Evolutionary conservation across 768 basidiomycete species (phyloP).

Genomic region (Tephrocybe sp.): DNA sequence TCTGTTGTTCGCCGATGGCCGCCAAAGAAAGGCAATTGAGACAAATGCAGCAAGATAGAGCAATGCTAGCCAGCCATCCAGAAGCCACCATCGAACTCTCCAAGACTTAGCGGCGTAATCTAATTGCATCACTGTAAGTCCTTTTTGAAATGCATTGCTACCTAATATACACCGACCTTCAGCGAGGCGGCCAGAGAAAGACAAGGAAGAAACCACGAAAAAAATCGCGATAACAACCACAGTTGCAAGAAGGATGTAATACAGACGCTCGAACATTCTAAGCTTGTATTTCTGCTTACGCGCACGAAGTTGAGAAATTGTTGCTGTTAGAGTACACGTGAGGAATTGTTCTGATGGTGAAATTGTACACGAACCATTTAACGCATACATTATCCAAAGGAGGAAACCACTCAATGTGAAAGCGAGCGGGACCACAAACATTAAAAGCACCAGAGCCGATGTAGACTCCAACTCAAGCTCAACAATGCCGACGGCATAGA

Average conservation of each 20-base stretch:
- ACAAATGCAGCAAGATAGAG: constrained; percentile 83
- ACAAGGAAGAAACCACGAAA: constrained; percentile 89
- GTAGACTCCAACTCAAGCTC: constrained; percentile 90
- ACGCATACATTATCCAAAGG: constrained; percentile 90
- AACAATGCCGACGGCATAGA: constrained; percentile 95
- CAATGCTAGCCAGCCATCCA: constrained; percentile 92
- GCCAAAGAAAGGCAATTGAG: constrained; percentile 87
- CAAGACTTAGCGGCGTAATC: constrained; percentile 93
- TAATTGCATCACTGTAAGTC: constrained; percentile 23
- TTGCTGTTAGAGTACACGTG: constrained; percentile 46
- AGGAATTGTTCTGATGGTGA: neutral
- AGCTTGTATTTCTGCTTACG: constrained; percentile 87
- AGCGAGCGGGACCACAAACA: constrained; percentile 93
- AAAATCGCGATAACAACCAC: constrained; percentile 83
- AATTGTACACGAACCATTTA: constrained; percentile 66
- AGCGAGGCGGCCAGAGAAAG: constrained; percentile 86
- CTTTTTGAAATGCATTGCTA: constrained; percentile 5
- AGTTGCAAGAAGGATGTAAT: constrained; percentile 80
- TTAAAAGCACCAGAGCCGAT: constrained; percentile 75
- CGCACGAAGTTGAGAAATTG: constrained; percentile 80
- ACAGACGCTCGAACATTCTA: constrained; percentile 83
- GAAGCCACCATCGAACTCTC: constrained; percentile 90
- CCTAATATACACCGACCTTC: constrained; percentile 57
- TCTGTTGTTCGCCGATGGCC: constrained; percentile 86
- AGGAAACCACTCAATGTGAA: constrained; percentile 96